Conservation (phyloP, 2,329 filamentous ascomycete species). For the Penicillium hordei region DNA sequence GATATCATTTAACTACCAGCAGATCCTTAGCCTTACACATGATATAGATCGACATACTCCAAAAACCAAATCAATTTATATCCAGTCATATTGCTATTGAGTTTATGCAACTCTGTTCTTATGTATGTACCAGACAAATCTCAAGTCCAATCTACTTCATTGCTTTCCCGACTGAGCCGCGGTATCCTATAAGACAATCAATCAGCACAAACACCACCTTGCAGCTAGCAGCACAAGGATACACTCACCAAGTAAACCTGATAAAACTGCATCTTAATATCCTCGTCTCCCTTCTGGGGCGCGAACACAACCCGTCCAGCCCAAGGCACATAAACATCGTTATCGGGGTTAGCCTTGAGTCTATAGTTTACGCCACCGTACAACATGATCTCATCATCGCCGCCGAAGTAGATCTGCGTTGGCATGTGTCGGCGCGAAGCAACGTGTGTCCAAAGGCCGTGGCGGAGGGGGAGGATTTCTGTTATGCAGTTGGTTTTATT, state of each 20-base stretch:
- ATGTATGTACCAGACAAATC: conserved; percentile 1
- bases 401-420: conserved; percentile 34
- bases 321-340: conserved; percentile 40
- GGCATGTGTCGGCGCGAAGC: conserved; percentile 35
- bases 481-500: background rate
- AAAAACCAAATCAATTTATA: background rate
- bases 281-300: conserved; percentile 19
- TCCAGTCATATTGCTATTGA: background rate
- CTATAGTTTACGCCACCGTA: conserved; percentile 39
- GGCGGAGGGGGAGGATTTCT: conserved; percentile 38
- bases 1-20: background rate
- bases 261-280: conserved; percentile 41
- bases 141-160: conserved; percentile 14
- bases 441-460: conserved; percentile 40
- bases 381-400: conserved; percentile 39
- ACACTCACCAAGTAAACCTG: conserved; percentile 42
- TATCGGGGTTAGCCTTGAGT: conserved; percentile 30
- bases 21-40: background rate
- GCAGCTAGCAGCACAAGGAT: background rate
- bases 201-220: background rate
- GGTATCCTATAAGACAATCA: conserved; percentile 29
- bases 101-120: background rate
- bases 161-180: conserved; percentile 37
- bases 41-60: background rate
- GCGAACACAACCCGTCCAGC: conserved; percentile 39